Base-by-base conservation (phyloP, 306 rosid genomes). In the Vigna reflexopilosa region DNA sequence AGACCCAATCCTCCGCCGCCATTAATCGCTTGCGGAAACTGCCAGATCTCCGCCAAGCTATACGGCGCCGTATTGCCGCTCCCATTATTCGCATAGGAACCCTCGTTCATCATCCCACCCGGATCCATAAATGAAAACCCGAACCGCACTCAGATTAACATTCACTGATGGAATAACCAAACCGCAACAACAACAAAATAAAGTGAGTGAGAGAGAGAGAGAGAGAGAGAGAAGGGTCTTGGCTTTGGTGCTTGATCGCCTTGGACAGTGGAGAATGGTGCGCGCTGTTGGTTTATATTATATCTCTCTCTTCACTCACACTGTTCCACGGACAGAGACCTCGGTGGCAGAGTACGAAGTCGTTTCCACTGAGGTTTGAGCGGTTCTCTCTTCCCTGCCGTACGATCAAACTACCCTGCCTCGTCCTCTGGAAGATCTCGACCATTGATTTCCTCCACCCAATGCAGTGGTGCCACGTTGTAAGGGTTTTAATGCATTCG, bases 41-140 rank as follows among this genome's bases (percentile, higher is more conserved):
- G 90, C 97, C 97, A 93, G 93, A 91, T 93, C 96, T 93, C 96
- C 34, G 91, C 44, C n/a, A 88, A 84, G 82, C 87, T 88, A 82
- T 7, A 90, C 79, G 95, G 48, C 85, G 85, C 3, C 87, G 83
- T 81, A 88, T 77, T 87, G 16, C 81, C 86, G 77, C 32, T 77
- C 65, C 77, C 85, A 72, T 67, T 42, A 20, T 87, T 86, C 9
- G 91, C 70, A 61, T 79, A 91, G 50, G 88, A 74, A 42, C 81
- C 83, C 67, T 82, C 88, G 81, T 86, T 86, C 78, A 88, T 90
- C 80, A 91, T 77, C 75, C 81, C 78, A 0, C 86, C 84, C 80
- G 98, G 97, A 93, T 93, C 32, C 83, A 91, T 94, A 0, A n/a
- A 30, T 20, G 40, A 32, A 49, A 49, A 36, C 9, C 47, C 12